These are phyloP conservation scores for Golubevia pallescens DNA, from an alignment of 1,284 basidiomycete species.

Conservation along the genomic window DNA sequence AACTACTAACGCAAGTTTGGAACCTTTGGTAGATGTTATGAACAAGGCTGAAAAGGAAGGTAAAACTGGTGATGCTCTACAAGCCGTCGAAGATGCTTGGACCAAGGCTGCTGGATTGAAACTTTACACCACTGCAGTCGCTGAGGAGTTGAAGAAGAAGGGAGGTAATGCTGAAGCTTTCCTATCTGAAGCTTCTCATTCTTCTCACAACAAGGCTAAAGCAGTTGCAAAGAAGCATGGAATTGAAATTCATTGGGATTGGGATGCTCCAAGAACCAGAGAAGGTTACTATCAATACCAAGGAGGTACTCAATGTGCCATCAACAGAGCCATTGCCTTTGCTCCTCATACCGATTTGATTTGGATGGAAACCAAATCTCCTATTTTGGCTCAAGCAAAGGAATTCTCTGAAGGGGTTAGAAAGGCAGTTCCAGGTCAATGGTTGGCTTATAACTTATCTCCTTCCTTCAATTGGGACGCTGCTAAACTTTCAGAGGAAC, in stretches of 20 bases:
- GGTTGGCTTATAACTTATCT: slow-evolving; percentile 64
- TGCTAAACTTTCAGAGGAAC: slow-evolving; percentile 80
- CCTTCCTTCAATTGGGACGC: slow-evolving; percentile 71
- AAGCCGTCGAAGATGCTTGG: slow-evolving; percentile 89
- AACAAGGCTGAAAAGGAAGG: slow-evolving; percentile 80
- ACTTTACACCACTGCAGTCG: slow-evolving; percentile 79
- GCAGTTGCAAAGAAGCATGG: slow-evolving; percentile 80
- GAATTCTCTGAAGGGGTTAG: slow-evolving; percentile 76
- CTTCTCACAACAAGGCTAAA: slow-evolving; percentile 76
- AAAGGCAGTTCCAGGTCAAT: slow-evolving; percentile 50
- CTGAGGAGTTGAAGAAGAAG: slow-evolving; percentile 75
- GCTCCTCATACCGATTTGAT: slow-evolving; percentile 86
- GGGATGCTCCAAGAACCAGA: slow-evolving; percentile 90
- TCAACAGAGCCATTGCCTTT: slow-evolving; percentile 89
- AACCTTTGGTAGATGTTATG: slow-evolving; percentile 81
- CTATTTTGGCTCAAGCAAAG: slow-evolving; percentile 89
- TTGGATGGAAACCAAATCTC: slow-evolving; percentile 77
- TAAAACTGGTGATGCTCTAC: slow-evolving; percentile 79
- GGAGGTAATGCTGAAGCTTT: slow-evolving; percentile 71
- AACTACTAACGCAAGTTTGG: slow-evolving; percentile 75
- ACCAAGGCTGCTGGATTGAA: slow-evolving; percentile 76
- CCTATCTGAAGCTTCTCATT: slow-evolving; percentile 71
- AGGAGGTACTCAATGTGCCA: slow-evolving; percentile 91
- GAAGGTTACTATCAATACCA: slow-evolving; percentile 97
- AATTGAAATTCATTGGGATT: slow-evolving; percentile 81